Base-by-base conservation (phyloP, 768 basidiomycete genomes). In the Xerocomus potaroensis region DNA sequence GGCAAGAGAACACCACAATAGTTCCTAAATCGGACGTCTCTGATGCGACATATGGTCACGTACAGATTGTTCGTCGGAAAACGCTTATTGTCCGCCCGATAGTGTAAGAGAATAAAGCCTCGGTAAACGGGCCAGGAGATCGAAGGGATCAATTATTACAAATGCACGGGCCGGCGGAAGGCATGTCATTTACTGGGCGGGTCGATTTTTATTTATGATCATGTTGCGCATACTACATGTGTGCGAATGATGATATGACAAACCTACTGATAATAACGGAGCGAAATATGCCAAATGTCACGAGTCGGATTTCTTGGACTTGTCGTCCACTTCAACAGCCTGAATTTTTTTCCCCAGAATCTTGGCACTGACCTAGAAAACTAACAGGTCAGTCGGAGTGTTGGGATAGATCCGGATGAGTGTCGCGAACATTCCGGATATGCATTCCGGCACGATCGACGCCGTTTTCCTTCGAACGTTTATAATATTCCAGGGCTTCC, bases 391-490 rank as follows among this genome's bases (percentile, higher is more conserved):
- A 46, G 45, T 53, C 37, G 53, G 32, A 45, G 10, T 10, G 10
- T 27, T 6, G 31, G 53, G 56, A 54, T 55, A 51, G 53, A 27
- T 49, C 29, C 53, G 41, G 48, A 47, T 46, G 37, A 31, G 38
- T 24, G 49, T 48, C 62, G 64, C 73, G 42, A 59, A 90, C 91
- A 66, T 91, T 91, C 51, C 89, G 80, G 49, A 92, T 83, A 63
- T 93, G 88, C 60, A 87, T 72, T 11, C 78, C 80, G 33, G 91
- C 90, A 34, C 87, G 83, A 58, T 91, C 87, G 41, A 93, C 81
- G 19, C 91, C 91, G 57, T 73, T 74, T 43, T 83, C 76, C 57
- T 86, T 79, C 59, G 86, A 86, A 55, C 79, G 80, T 65, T 87
- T 83, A 73, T 93, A 93, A 64, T 88, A 79, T 56, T 76, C 75